phyloP scores from a whole-genome alignment of 371 early-diverging fungal species.

The Parasitella parasitica region DNA sequence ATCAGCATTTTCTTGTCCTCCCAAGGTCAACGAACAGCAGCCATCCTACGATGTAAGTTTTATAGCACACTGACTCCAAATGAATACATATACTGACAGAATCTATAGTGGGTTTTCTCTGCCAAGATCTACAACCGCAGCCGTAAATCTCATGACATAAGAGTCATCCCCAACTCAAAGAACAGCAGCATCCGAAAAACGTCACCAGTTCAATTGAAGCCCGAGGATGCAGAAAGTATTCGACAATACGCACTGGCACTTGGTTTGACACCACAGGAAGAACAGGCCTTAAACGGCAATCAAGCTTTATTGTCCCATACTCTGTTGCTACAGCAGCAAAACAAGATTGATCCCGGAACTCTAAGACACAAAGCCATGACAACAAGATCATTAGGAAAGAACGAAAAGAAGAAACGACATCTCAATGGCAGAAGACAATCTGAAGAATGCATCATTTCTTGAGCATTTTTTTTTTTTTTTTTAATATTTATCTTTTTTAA shows the following conservation, averaged over 20 bases:
- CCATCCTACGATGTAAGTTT: constrained; percentile 46
- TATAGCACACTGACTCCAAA: neutral
- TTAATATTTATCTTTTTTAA: neutral
- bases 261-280: constrained; percentile 44
- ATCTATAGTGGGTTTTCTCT: constrained; percentile 15
- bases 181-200: constrained; percentile 11
- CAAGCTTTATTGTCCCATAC: constrained; percentile 43
- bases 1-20: constrained; percentile 45
- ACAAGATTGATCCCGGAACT: constrained; percentile 12
- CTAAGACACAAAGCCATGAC: constrained; percentile 11
- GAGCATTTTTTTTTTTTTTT: neutral
- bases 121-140: constrained; percentile 25
- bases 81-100: neutral
- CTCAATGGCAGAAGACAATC: constrained; percentile 20
- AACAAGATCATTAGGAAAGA: constrained; percentile 2
- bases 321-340: constrained; percentile 29
- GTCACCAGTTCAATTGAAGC: constrained; percentile 19
- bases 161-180: constrained; percentile 14
- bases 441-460: constrained; percentile 27
- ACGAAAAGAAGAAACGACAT: constrained; percentile 18
- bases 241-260: constrained; percentile 34
- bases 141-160: constrained; percentile 7
- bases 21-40: constrained; percentile 48
- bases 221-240: constrained; percentile 36
- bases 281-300: constrained; percentile 36